These are phyloP conservation scores for Spirogloea muscicola DNA, from an alignment of 139 green algal species.

Conservation along the genomic window DNA sequence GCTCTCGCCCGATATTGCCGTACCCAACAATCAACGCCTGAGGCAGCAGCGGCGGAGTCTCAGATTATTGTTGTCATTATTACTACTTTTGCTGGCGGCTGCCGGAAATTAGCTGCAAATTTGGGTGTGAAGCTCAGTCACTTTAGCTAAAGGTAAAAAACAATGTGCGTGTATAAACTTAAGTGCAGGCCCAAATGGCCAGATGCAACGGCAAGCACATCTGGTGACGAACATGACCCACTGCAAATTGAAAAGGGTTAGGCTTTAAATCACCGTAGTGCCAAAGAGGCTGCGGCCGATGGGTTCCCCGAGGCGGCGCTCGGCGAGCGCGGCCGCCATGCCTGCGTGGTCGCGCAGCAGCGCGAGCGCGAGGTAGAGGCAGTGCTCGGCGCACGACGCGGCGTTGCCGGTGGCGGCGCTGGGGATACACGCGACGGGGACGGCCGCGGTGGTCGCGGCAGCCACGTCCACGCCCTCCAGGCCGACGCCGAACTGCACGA, in stretches of 20 bases:
- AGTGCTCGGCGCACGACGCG: conserved; percentile 63
- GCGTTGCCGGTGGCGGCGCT: conserved; percentile 60
- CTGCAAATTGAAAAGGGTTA: too few species aligned
- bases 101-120: too few species aligned
- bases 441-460: conserved; percentile 55
- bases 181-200: too few species aligned
- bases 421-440: conserved; percentile 66
- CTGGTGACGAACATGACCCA: too few species aligned
- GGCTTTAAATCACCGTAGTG: conserved; percentile 3
- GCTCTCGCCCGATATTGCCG: conserved; percentile 7
- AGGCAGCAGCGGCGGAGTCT: too few species aligned
- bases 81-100: too few species aligned
- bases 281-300: conserved; percentile 23
- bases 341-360: conserved; percentile 49
- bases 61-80: too few species aligned
- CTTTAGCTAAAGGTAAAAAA: too few species aligned
- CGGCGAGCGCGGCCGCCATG: too few species aligned
- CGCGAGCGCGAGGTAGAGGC: conserved; percentile 62
- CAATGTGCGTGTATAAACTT: neutral
- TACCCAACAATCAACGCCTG: conserved; percentile 23
- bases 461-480: conserved; percentile 62
- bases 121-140: too few species aligned
- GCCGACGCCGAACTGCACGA: conserved; percentile 69
- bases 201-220: too few species aligned
- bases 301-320: conserved; percentile 30